These are phyloP conservation scores for Ophiostoma triangulosporum DNA, from an alignment of 2,329 filamentous ascomycete genomes.

Conservation along the genomic window DNA sequence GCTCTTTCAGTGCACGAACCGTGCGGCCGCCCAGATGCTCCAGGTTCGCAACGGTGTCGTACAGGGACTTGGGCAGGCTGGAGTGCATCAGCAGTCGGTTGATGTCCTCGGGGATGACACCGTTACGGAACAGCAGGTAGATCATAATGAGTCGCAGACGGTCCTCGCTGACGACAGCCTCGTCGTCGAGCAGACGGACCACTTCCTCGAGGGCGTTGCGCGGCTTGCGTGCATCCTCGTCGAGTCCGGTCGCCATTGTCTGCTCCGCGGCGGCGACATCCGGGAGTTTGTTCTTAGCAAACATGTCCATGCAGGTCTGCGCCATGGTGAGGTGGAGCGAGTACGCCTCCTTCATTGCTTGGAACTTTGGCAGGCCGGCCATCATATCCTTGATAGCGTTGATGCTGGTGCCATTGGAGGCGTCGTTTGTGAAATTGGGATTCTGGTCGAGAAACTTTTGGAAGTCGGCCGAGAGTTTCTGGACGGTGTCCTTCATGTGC, in stretches of 20 bases:
- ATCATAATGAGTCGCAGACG: slow-evolving; percentile 73
- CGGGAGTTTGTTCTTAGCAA: slow-evolving; percentile 69
- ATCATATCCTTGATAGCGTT: slow-evolving; percentile 96
- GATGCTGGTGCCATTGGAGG: slow-evolving; percentile 57
- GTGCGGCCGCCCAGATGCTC: slow-evolving; percentile 68
- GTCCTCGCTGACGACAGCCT: slow-evolving; percentile 56
- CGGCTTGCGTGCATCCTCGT: slow-evolving; percentile 83
- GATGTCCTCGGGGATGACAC: slow-evolving; percentile 71
- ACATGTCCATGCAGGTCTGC: slow-evolving; percentile 90
- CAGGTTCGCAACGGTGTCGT: slow-evolving; percentile 61
- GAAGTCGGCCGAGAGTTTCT: slow-evolving; percentile 85
- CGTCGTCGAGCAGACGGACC: slow-evolving; percentile 77
- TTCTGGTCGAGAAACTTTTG: slow-evolving; percentile 84
- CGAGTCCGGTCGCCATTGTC: slow-evolving; percentile 77
- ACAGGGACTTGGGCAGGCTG: slow-evolving; percentile 59
- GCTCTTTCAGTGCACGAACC: slow-evolving; percentile 59
- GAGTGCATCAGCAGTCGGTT: slow-evolving; percentile 75
- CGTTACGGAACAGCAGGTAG: slow-evolving; percentile 76
- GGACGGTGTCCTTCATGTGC: slow-evolving; percentile 97
- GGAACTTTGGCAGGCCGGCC: slow-evolving; percentile 84
- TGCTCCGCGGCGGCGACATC: slow-evolving; percentile 86
- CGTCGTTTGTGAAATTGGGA: slow-evolving; percentile 73
- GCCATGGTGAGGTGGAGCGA: slow-evolving; percentile 93
- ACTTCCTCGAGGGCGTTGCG: slow-evolving; percentile 81
- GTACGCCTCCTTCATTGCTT: slow-evolving; percentile 90